Conservation (phyloP, 2,329 filamentous ascomycete genomes). For the Neospermospora avenae region DNA sequence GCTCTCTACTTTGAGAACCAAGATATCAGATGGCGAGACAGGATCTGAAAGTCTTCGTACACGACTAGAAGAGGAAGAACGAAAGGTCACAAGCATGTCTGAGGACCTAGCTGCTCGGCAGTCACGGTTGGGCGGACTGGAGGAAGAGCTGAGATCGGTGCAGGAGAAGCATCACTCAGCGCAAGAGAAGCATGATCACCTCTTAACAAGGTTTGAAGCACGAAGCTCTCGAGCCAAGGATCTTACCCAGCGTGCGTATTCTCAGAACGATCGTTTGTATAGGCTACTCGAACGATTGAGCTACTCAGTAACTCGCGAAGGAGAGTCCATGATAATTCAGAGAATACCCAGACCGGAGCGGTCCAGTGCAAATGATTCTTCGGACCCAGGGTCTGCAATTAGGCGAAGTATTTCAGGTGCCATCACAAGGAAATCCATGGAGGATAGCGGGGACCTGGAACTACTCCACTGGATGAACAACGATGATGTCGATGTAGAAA, state of each 20-base stretch:
- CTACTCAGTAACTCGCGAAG: constrained; percentile 74
- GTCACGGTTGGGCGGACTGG: constrained; percentile 70
- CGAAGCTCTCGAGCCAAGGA: constrained; percentile 75
- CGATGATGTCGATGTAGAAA: constrained; percentile 62
- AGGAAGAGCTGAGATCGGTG: constrained; percentile 69
- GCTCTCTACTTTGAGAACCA: constrained; percentile 63
- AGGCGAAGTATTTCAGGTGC: constrained; percentile 50
- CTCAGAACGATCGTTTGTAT: constrained; percentile 79
- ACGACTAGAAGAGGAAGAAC: constrained; percentile 72
- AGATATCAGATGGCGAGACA: constrained; percentile 78
- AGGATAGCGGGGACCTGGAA: constrained; percentile 64
- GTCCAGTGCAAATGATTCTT: constrained; percentile 56
- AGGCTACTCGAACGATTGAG: constrained; percentile 83
- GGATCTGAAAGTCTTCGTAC: constrained; percentile 76
- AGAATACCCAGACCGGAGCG: constrained; percentile 63
- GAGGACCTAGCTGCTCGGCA: constrained; percentile 72
- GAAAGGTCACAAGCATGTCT: constrained; percentile 62
- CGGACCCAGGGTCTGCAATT: constrained; percentile 52
- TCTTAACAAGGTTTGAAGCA: constrained; percentile 60
- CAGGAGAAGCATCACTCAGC: constrained; percentile 60
- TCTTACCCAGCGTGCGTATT: constrained; percentile 76
- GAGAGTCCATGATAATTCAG: constrained; percentile 70
- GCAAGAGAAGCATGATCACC: constrained; percentile 48
- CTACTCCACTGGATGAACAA: constrained; percentile 81
- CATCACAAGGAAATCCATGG: constrained; percentile 50